Evolutionary conservation across 2,329 filamentous ascomycete genomes (phyloP).

Genomic region (Ceratocystis lukuohia): DNA sequence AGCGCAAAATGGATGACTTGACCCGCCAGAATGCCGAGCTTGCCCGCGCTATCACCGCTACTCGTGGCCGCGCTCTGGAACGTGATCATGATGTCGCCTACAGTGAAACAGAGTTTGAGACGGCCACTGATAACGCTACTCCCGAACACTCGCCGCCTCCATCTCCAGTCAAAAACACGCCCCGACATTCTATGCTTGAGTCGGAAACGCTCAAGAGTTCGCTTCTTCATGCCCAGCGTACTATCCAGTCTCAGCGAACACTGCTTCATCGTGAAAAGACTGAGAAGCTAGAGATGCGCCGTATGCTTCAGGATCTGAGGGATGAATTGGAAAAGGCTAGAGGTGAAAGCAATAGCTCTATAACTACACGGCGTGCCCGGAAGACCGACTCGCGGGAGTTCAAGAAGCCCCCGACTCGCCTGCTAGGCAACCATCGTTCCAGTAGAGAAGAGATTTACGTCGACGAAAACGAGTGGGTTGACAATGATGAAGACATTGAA

Average conservation of each 20-base stretch:
- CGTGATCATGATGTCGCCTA: conserved; percentile 44
- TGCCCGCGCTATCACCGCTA: conserved; percentile 66
- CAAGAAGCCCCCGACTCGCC: conserved; percentile 60
- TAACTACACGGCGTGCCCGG: conserved; percentile 42
- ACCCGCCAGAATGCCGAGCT: conserved; percentile 83
- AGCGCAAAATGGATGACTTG: conserved; percentile 78
- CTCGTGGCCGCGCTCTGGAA: conserved; percentile 53
- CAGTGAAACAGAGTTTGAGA: conserved; percentile 51
- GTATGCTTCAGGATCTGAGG: conserved; percentile 85
- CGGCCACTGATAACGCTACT: conserved; percentile 54
- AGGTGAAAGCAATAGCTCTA: conserved; percentile 34
- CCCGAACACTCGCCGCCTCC: conserved; percentile 83
- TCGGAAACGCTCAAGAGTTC: conserved; percentile 92
- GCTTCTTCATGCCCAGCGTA: conserved; percentile 83
- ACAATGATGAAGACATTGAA: conserved; percentile 42
- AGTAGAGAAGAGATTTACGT: conserved; percentile 65
- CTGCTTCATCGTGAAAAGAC: conserved; percentile 97
- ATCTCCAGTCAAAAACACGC: conserved; percentile 76
- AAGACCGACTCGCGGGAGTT: conserved; percentile 53
- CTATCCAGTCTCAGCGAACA: conserved; percentile 89
- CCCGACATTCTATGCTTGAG: conserved; percentile 82
- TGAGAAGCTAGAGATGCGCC: conserved; percentile 88
- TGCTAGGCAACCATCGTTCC: conserved; percentile 62
- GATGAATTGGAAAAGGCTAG: conserved; percentile 73
- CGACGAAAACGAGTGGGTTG: conserved; percentile 83